These are phyloP conservation scores for Teratosphaeria destructans DNA, from an alignment of 2,329 filamentous ascomycete genomes.

Conservation along the genomic window DNA sequence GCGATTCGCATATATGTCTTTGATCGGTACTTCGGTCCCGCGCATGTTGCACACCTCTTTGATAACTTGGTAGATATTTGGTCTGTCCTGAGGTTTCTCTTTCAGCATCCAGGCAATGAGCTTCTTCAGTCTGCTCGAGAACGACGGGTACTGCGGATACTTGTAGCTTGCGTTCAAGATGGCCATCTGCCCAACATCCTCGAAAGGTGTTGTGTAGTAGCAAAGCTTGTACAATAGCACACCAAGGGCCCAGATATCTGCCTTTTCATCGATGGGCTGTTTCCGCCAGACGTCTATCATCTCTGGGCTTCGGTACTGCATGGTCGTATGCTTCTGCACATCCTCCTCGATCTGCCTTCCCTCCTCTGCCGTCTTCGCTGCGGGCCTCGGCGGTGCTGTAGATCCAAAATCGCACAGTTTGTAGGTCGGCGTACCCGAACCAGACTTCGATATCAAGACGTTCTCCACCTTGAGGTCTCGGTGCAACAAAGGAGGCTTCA, in stretches of 20 bases:
- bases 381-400: constrained; percentile 69
- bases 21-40: constrained; percentile 70
- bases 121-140: constrained; percentile 81
- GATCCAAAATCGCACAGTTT: constrained; percentile 99
- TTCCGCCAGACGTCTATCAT: constrained; percentile 98
- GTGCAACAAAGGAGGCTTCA: constrained; percentile 85
- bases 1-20: constrained; percentile 53
- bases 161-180: constrained; percentile 94
- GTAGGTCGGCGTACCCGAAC: constrained; percentile 58
- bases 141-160: constrained; percentile 76
- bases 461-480: constrained; percentile 97
- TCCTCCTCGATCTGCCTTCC: constrained; percentile 92
- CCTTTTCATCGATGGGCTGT: constrained; percentile 95
- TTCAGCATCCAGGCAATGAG: constrained; percentile 88
- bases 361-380: constrained; percentile 76
- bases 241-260: constrained; percentile 94
- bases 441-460: constrained; percentile 62
- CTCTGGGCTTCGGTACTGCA: constrained; percentile 95
- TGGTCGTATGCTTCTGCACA: constrained; percentile 89
- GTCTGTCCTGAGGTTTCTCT: constrained; percentile 67
- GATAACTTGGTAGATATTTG: constrained; percentile 90
- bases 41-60: constrained; percentile 83
- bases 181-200: constrained; percentile 93
- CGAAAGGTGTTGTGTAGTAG: constrained; percentile 98
- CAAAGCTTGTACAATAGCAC: constrained; percentile 95